A percentile compares a stretch with the other conserved stretches of the same genome.
These are phyloP conservation scores for Niveomyces coronatus DNA, from an alignment of 2,329 filamentous ascomycete genomes.

Conservation along the genomic window DNA sequence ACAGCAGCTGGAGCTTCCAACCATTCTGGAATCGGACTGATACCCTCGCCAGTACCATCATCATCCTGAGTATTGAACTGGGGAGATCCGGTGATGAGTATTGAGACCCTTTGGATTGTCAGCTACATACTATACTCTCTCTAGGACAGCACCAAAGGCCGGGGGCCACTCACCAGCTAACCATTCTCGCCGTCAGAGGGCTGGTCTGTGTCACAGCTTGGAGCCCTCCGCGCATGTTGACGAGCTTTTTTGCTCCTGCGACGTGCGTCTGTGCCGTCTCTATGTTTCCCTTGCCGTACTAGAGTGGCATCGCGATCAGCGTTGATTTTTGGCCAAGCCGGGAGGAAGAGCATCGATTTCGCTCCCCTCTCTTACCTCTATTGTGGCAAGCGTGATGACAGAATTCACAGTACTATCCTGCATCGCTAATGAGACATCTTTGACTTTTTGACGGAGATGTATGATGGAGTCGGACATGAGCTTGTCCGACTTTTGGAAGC, in stretches of 20 bases:
- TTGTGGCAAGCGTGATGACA: constrained; percentile 46
- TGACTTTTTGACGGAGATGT: constrained; percentile 39
- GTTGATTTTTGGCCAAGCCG: neutral
- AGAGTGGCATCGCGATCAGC: neutral
- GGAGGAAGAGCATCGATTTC: too few species aligned
- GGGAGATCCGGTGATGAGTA: constrained; percentile 41
- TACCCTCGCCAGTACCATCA: constrained; percentile 34
- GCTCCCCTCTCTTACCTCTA: constrained; percentile 33
- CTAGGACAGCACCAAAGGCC: neutral
- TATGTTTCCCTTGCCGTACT: constrained; percentile 44
- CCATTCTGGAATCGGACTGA: constrained; percentile 40
- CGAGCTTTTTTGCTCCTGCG: constrained; percentile 37
- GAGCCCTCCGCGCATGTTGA: constrained; percentile 41
- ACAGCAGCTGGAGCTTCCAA: constrained; percentile 15
- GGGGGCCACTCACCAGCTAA: constrained; percentile 34
- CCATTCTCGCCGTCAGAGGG: constrained; percentile 44
- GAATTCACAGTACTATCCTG: constrained; percentile 47
- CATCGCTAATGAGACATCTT: constrained; percentile 33
- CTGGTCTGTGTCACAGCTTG: constrained; percentile 34
- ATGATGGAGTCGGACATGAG: constrained; percentile 48
- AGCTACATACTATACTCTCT: too few species aligned
- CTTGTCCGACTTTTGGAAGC: constrained; percentile 42
- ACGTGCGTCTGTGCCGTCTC: constrained; percentile 36
- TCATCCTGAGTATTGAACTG: constrained; percentile 45
- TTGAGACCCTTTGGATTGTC: constrained; percentile 37